A percentile compares a stretch with the other conserved stretches of the same genome.
Conservation (phyloP, 441 rosid species). For the Populus hybrid region DNA sequence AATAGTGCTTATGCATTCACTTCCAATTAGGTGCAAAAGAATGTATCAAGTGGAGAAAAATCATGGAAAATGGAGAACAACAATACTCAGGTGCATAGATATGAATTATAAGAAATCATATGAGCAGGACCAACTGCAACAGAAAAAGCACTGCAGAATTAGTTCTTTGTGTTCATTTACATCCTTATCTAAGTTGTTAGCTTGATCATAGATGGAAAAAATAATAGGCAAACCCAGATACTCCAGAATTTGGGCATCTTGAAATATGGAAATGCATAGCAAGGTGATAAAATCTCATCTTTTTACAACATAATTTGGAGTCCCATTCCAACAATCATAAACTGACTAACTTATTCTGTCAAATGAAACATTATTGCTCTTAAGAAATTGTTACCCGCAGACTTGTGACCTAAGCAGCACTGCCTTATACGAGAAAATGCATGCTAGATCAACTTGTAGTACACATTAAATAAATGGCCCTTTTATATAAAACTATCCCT, state of each 20-base stretch:
- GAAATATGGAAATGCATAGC: background rate
- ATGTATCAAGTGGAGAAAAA: background rate
- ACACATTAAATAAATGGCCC: background rate
- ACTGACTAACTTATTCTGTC: background rate
- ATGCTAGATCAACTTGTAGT: background rate
- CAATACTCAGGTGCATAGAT: background rate
- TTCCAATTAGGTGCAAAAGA: background rate
- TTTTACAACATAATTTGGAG: background rate
- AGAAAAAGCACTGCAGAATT: background rate
- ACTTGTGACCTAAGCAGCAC: background rate
- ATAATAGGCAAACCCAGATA: background rate
- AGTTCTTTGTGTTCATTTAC: background rate
- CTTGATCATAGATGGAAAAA: background rate
- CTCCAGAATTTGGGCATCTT: background rate
- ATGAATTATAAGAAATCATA: background rate
- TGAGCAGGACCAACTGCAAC: background rate
- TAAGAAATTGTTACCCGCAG: background rate
- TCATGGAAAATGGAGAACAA: background rate
- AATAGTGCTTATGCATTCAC: background rate
- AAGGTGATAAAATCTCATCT: background rate
- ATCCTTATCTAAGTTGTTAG: background rate
- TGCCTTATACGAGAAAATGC: background rate
- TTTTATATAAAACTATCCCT: background rate
- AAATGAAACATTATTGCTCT: background rate
- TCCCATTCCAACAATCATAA: background rate